A percentile compares a stretch with the other conserved stretches of the same genome.
Evolutionary conservation across 1,139 yeast species (phyloP).

Genomic region (Suhomyces chickasaworum): DNA sequence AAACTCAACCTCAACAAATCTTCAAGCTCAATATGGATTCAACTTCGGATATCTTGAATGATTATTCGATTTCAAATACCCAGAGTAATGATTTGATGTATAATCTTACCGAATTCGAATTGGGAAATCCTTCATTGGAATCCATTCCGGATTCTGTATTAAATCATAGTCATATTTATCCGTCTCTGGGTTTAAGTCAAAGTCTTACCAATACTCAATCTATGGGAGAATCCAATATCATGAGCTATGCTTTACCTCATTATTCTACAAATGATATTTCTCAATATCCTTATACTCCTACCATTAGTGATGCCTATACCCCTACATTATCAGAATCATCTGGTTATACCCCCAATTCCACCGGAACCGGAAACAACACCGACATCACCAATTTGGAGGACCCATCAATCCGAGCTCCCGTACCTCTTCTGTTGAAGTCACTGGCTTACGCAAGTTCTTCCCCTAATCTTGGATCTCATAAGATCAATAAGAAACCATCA

Average conservation of each 20-base stretch:
- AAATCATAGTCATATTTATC: slow-evolving; percentile 8
- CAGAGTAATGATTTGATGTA: slow-evolving; percentile 27
- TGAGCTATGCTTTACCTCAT: slow-evolving; percentile 10
- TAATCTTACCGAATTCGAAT: slow-evolving; percentile 29
- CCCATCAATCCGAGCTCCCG: slow-evolving; percentile 18
- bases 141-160: slow-evolving; percentile 27
- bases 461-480: slow-evolving; percentile 19
- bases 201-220: slow-evolving; percentile 8
- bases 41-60: slow-evolving; percentile 20
- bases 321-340: slow-evolving; percentile 26
- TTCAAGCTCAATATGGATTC: slow-evolving; percentile 23
- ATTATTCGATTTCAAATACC: slow-evolving; percentile 15
- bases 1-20: slow-evolving; percentile 13
- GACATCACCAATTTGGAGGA: slow-evolving; percentile 11
- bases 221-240: slow-evolving; percentile 1
- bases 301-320: slow-evolving; percentile 24
- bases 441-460: slow-evolving; percentile 19
- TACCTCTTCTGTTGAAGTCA: slow-evolving; percentile 18
- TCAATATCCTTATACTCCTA: slow-evolving; percentile 22
- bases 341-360: slow-evolving; percentile 25
- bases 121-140: slow-evolving; percentile 32
- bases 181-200: slow-evolving; percentile 11
- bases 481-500: slow-evolving; percentile 26
- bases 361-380: slow-evolving; percentile 16
- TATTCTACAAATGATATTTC: slow-evolving; percentile 16